Base-by-base conservation (phyloP, 495 filamentous ascomycete species). In the Tuber brumale region DNA sequence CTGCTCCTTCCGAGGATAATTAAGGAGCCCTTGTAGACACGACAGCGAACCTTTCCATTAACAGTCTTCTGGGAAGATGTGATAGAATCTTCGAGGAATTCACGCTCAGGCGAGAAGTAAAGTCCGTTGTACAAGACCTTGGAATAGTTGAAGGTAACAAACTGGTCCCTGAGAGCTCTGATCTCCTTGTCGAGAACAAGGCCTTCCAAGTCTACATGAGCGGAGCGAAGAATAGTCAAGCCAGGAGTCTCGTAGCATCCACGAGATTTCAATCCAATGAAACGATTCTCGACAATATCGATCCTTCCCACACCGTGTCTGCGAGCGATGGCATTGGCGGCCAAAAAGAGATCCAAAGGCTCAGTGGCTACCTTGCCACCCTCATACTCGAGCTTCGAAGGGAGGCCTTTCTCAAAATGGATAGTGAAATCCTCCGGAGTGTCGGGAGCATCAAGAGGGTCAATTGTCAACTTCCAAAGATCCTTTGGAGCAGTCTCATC, bases 241-340 rank as follows among this genome's bases (percentile, higher is more conserved):
- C 88, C 87, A 70, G 90, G 89, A 72, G 93, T 91, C 83, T 97
- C 94, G 87, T 97, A 97, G 89, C 94, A 97, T 80, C 94, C 94
- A 81, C 94, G 90, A 83, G 88, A 91, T 89, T 97, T 96, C 83
- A 95, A 86, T 70, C 85, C 92, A 81, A 95, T 93, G 86, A 93
- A 94, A 70, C 92, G 89, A 85, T 92, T 93, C 88, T 97, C 94
- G 72, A 95, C 94, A 81, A 97, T 97, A 83, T 97, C 94, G 79
- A 97, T 91, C 82, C 94, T 87, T 79, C 94, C 95, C 76, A 97
- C 87, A 82, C 94, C 95, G 84, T 94, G 84, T 71, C 85, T 88
- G 77, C 89, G 88, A 74, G 89, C 94, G 82, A 97, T 94, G 73
- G 88, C 85, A 87, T 97, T 97, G 77, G 90, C 86, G 46, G 89